Percentiles rank a stretch among this genome's conserved stretches.
Evolutionary conservation across 2,329 filamentous ascomycete species (phyloP).

Genomic region (Diaporthe citriasiana): DNA sequence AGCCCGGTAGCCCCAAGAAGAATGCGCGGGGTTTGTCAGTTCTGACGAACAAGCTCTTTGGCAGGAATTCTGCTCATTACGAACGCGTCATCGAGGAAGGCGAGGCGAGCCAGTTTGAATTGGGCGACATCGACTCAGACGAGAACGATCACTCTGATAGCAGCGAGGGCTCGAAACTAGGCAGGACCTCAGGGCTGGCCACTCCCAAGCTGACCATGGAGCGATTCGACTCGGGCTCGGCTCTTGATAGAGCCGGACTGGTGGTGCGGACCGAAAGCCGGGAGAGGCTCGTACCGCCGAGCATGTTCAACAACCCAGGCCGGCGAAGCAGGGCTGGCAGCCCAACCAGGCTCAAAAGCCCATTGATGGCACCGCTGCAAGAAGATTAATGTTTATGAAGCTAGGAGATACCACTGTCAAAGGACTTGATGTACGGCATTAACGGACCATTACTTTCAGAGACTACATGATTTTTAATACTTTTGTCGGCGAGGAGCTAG

Average conservation of each 20-base stretch:
- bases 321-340: constrained; percentile 68
- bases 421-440: constrained; percentile 37
- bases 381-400: constrained; percentile 49
- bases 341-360: constrained; percentile 72
- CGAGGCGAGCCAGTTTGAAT: constrained; percentile 81
- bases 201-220: constrained; percentile 72
- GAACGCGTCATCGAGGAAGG: constrained; percentile 90
- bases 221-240: constrained; percentile 63
- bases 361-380: constrained; percentile 65
- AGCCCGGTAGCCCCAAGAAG: constrained; percentile 64
- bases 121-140: constrained; percentile 76
- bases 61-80: constrained; percentile 71
- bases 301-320: constrained; percentile 65
- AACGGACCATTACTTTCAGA: constrained; percentile 29
- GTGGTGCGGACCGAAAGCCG: constrained; percentile 88
- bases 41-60: constrained; percentile 76
- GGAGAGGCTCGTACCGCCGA: constrained; percentile 76
- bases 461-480: constrained; percentile 40
- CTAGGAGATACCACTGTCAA: constrained; percentile 33
- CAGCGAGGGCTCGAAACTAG: constrained; percentile 68
- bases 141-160: constrained; percentile 76
- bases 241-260: constrained; percentile 78
- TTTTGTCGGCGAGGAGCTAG: neutral
- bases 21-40: constrained; percentile 61
- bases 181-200: constrained; percentile 75